Percentiles rank a stretch among this genome's conserved stretches.
phyloP scores from a whole-genome alignment of 1,284 basidiomycete species.

The Cryptococcus jaspeensis region DNA sequence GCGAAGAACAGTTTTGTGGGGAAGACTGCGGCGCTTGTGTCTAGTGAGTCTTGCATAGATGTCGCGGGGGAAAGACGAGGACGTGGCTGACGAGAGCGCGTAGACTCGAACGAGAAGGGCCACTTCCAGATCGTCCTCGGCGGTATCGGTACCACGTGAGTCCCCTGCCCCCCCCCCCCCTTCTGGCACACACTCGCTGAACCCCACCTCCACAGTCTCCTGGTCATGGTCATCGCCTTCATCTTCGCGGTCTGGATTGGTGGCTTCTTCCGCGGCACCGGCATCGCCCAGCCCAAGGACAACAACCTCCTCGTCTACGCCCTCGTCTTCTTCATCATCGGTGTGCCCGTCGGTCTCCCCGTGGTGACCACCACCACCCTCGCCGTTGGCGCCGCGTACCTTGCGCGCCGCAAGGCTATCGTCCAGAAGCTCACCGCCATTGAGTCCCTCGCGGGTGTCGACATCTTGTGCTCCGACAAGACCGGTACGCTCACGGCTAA shows the following conservation, averaged over 20 bases:
- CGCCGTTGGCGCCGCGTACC: conserved; percentile 60
- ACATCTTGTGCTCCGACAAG: conserved; percentile 61
- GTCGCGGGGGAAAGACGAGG: neutral
- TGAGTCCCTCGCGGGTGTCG: conserved; percentile 60
- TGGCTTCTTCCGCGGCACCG: conserved; percentile 55
- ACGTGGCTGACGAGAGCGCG: neutral
- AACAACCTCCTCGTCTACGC: conserved; percentile 57
- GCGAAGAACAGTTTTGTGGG: conserved; percentile 58
- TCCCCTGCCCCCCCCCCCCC: neutral
- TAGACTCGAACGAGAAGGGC: conserved; percentile 51
- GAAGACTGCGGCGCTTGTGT: conserved; percentile 35
- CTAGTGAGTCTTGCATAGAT: conserved; percentile 17
- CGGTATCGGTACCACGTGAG: conserved; percentile 54
- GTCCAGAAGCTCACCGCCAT: conserved; percentile 63
- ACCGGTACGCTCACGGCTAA: conserved; percentile 59
- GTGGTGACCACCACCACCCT: conserved; percentile 58
- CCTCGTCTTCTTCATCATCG: conserved; percentile 54
- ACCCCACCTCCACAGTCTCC: conserved; percentile 33
- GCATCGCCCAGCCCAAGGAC: conserved; percentile 54
- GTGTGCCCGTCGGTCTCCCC: conserved; percentile 61
- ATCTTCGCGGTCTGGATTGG: conserved; percentile 56
- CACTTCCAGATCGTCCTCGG: conserved; percentile 59
- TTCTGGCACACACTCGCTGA: neutral
- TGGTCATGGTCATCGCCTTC: conserved; percentile 58
- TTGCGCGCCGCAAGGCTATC: conserved; percentile 59